phyloP scores from a whole-genome alignment of 495 filamentous ascomycete species.

The Aspergillus leporis region DNA sequence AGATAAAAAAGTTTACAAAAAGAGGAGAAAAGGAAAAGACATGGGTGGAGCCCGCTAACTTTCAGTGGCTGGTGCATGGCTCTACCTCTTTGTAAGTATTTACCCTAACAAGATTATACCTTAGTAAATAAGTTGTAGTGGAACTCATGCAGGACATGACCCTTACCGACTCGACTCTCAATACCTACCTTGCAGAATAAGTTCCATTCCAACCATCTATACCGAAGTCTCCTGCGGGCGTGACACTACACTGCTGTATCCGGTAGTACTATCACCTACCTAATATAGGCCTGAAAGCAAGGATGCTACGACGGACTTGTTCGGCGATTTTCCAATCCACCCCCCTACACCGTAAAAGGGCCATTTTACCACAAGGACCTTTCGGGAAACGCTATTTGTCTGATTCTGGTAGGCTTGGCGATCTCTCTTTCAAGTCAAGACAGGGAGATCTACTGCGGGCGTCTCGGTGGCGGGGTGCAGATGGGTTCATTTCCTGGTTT shows the following conservation, averaged over 20 bases:
- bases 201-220: conserved; percentile 1
- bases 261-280: neutral
- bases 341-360: neutral
- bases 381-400: neutral
- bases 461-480: conserved; percentile 14
- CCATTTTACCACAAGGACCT: neutral
- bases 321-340: conserved; percentile 1
- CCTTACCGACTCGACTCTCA: neutral
- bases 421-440: neutral
- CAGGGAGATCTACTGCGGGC: conserved; percentile 16
- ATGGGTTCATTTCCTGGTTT: conserved; percentile 17
- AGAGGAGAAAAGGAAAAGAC: no score
- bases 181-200: neutral
- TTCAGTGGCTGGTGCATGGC: neutral
- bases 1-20: neutral
- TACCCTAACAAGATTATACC: neutral
- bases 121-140: neutral
- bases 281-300: neutral
- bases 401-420: neutral
- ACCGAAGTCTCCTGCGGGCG: neutral
- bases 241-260: neutral
- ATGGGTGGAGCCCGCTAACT: neutral
- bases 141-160: neutral
- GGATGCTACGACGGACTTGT: neutral
- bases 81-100: neutral